Evolutionary conservation across 306 rosid genomes (phyloP).

Genomic region (Oxytropis ochrocephala): DNA sequence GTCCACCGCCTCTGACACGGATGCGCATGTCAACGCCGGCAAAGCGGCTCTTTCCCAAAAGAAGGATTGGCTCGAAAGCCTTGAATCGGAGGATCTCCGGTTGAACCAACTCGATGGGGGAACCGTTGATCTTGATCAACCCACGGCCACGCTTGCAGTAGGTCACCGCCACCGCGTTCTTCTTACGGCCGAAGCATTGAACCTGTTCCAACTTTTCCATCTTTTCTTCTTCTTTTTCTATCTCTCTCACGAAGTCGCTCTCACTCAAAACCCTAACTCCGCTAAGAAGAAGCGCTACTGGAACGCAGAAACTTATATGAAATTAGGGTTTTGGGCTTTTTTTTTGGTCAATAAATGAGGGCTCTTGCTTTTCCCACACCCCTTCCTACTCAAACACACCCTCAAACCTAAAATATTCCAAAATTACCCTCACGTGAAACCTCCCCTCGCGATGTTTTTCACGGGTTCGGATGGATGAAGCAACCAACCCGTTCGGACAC

Average conservation of each 20-base stretch:
- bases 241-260: not conserved
- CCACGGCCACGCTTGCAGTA: conserved; percentile 85
- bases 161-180: conserved; percentile 87
- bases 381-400: too few relatives aligned
- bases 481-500: too few relatives aligned
- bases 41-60: conserved; percentile 63
- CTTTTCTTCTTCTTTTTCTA: not conserved
- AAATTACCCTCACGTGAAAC: too few relatives aligned
- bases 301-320: not conserved
- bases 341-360: too few relatives aligned
- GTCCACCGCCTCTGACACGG: conserved; percentile 79
- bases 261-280: conserved; percentile 13
- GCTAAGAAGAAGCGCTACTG: not conserved
- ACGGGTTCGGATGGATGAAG: too few relatives aligned
- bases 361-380: too few relatives aligned
- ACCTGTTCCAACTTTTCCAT: conserved; percentile 43
- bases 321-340: conserved; percentile 13
- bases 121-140: conserved; percentile 76
- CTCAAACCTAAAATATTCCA: too few relatives aligned
- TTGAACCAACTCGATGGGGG: conserved; percentile 71
- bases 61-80: conserved; percentile 74
- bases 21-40: conserved; percentile 74
- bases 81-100: conserved; percentile 82
- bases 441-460: too few relatives aligned
- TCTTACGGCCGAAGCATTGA: conserved; percentile 82